Conservation (phyloP, 208 protist species). For the Trypanosoma lewisi region DNA sequence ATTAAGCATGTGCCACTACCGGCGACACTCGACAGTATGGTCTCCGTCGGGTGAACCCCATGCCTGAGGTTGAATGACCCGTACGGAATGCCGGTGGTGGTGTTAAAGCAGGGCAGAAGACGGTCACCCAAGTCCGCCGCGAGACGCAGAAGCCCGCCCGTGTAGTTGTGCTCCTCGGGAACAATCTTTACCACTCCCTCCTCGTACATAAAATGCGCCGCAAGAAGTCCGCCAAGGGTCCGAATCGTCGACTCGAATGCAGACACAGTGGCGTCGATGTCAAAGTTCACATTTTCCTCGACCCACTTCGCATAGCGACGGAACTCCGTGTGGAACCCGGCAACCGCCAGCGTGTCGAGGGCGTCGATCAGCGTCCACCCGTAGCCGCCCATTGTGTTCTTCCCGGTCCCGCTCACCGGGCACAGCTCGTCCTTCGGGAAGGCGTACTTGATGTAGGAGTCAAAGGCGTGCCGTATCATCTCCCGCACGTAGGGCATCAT, state of each 20-base stretch:
- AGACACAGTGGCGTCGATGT: conserved; percentile 66
- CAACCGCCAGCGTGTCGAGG: conserved; percentile 65
- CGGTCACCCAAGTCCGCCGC: no score
- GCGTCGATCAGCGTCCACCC: conserved; percentile 82
- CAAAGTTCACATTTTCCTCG: conserved; percentile 53
- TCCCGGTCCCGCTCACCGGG: conserved; percentile 52
- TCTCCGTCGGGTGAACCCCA: no score
- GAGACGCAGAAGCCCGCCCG: no score
- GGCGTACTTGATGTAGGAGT: conserved; percentile 80
- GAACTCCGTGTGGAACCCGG: conserved; percentile 39
- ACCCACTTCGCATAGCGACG: conserved; percentile 49
- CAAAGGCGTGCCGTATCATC: conserved; percentile 88
- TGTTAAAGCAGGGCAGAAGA: no score
- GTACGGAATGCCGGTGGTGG: no score
- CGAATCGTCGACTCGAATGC: conserved; percentile 89
- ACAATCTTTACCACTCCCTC: conserved; percentile 45
- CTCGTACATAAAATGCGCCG: conserved; percentile 63
- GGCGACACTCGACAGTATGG: no score
- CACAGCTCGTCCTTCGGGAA: conserved; percentile 90
- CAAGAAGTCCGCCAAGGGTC: conserved; percentile 80
- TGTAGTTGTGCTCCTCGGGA: conserved; percentile 42
- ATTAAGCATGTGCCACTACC: conserved; percentile 59
- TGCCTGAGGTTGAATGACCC: no score
- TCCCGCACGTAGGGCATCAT: conserved; percentile 54
- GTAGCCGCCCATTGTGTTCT: conserved; percentile 48